phyloP scores from a whole-genome alignment of 805 yeast genomes.

The Soucietia sequanensis region DNA sequence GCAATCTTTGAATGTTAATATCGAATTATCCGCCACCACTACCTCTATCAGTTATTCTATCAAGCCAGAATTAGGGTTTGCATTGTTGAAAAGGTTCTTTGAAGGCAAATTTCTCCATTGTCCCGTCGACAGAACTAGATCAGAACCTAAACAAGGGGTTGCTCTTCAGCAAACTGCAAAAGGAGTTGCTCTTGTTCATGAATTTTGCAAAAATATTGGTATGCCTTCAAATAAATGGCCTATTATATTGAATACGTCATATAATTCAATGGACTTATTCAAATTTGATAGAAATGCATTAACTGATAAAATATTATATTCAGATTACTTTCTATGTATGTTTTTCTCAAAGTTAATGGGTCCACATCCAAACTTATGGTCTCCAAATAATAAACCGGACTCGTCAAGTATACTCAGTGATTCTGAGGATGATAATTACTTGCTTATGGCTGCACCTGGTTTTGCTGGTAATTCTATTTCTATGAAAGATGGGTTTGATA shows the following conservation, averaged over 20 bases:
- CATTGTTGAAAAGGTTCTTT: conserved; percentile 52
- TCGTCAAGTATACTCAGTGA: conserved; percentile 6
- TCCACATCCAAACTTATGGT: conserved; percentile 66
- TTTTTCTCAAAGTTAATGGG: conserved; percentile 68
- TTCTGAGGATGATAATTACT: background rate
- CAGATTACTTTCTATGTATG: conserved; percentile 62
- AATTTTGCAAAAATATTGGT: conserved; percentile 59
- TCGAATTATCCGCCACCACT: conserved; percentile 49
- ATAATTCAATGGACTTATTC: conserved; percentile 73
- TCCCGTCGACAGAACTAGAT: conserved; percentile 71
- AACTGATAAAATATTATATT: conserved; percentile 59
- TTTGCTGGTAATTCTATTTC: background rate
- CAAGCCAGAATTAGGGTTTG: conserved; percentile 46
- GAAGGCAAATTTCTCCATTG: conserved; percentile 65
- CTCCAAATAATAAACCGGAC: conserved; percentile 53
- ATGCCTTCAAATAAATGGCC: conserved; percentile 40
- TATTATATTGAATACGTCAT: conserved; percentile 48
- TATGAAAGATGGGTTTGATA: background rate
- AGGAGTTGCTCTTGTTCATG: conserved; percentile 70
- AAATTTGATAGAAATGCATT: conserved; percentile 60
- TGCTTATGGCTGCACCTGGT: background rate
- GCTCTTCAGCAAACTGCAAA: conserved; percentile 86
- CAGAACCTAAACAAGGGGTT: conserved; percentile 39
- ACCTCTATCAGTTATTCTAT: conserved; percentile 57
- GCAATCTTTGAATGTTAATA: conserved; percentile 46